Evolutionary conservation across 2,329 filamentous ascomycete species (phyloP), one percentile per base, ranked within the genome.

Genomic region (Apiospora phragmitis): DNA sequence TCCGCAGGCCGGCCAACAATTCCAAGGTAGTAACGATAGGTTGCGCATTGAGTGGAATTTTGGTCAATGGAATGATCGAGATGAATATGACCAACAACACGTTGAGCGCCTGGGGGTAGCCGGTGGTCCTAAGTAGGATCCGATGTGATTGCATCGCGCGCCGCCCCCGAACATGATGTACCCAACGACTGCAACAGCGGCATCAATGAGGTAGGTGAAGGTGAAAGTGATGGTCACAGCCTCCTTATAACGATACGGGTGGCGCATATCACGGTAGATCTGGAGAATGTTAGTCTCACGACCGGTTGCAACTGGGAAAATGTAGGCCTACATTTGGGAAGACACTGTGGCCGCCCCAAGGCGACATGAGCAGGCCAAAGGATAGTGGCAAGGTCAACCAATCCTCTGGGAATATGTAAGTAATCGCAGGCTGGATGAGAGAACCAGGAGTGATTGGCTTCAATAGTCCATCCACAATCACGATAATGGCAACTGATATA

Each of bases 161-260:
- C 85, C 87, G 75, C 97, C 93, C 72, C 95, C 95, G 80, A 98
- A 99, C 95, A 99, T 98, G 74, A 98, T 87, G 71, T 96, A 88
- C 49, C 96, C 95, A 14, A 93, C 89, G 62, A 96, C 88, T 35
- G 94, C 95, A 79, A 97, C 94, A 65, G 90, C 88, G 35, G 92
- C 87, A 80, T 98, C 95, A 16, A 98, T 87, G 26, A 93, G 78
- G 79, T 94, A 95, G 65, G 94, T 97, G 80, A 97, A 97, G 29
- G 89, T 86, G 81, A 97, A 98, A 1, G 95, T 97, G 71, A 92
- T 87, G 77, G 92, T 90, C 70, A 98, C 87, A 49, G 91, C 93
- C 70, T 80, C 79, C 32, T 74, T 77, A 81, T 96, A 97, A 79
- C 95, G 96, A 79, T 93, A 89, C 0, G 94, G 94, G 78, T 97